Conservation (phyloP, 2,329 filamentous ascomycete species). For the Epichloe amarillans region DNA sequence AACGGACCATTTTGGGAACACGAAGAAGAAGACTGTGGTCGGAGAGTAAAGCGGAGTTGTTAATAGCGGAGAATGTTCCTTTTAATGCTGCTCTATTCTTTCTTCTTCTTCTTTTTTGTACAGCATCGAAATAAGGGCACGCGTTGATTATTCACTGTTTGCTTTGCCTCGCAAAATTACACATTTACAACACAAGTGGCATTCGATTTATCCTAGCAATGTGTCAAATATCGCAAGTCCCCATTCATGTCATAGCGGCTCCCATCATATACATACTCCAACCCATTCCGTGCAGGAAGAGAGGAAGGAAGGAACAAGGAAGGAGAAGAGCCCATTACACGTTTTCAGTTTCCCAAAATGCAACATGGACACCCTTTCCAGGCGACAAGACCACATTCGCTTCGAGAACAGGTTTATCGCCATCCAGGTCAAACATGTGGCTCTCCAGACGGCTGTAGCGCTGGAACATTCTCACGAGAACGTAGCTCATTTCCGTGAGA, state of each 20-base stretch:
- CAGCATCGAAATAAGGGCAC: too few species aligned
- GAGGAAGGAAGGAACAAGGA: neutral
- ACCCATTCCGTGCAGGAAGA: neutral
- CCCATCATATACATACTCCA: neutral
- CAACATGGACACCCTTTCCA: conserved; percentile 43
- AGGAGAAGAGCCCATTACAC: conserved; percentile 4
- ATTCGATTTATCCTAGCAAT: neutral
- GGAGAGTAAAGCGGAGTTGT: too few species aligned
- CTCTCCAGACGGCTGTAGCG: conserved; percentile 50
- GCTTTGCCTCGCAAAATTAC: neutral
- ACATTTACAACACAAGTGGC: neutral
- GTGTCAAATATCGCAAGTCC: neutral
- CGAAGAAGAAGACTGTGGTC: too few species aligned
- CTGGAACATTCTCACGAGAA: conserved; percentile 60
- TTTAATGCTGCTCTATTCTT: neutral
- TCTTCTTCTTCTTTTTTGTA: neutral
- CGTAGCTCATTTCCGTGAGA: conserved; percentile 48
- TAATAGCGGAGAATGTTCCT: neutral
- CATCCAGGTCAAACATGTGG: conserved; percentile 41
- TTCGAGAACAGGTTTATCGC: conserved; percentile 39
- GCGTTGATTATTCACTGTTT: neutral
- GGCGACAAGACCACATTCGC: conserved; percentile 48
- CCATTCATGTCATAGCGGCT: neutral
- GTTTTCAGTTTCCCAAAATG: conserved; percentile 35
- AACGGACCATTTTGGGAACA: neutral